Base-by-base conservation (phyloP, 1,284 basidiomycete species). In the Tilletia indica region DNA sequence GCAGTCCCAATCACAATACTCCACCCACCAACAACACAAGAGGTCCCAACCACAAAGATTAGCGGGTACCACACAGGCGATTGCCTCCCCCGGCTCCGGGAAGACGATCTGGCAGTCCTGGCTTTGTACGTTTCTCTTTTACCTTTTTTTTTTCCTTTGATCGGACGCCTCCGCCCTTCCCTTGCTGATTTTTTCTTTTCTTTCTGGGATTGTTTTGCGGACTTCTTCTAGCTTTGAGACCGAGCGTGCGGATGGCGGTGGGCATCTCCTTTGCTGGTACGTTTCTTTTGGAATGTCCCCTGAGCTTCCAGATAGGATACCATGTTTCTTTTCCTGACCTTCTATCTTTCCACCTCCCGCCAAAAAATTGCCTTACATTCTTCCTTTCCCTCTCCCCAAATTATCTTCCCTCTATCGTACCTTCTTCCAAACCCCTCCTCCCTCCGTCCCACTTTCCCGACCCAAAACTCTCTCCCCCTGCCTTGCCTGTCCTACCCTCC, bases 31-130 rank as follows among this genome's bases (percentile, higher is more conserved):
- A n/a, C 48, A 49, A 49, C 48, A 49, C 48, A 49, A 12, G 12
- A n/a, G n/a, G 25, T 21, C 51, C 51, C 51, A 19, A 8, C 42
- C 42, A 14, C 42, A 45, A 45, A 45, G 42, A 45, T 45, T 45
- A 45, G 51, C 9, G n/a, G 51, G 12, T 8, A 31, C 25, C 9
- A 54, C 51, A 19, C 51, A 54, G 25, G 51, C 51, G 51, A 54
- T 54, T 54, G 51, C n/a, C 51, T n/a, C 51, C 25, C 25, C 51
- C 4, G 51, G 51, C 1, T 21, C 51, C 9, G n/a, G n/a, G 1
- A 54, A 54, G 51, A 54, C 51, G 51, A n/a, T 54, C 19, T 54
- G 51, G 51, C 51, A 54, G 25, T 54, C 51, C 6, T 54, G 51
- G 51, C 51, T 54, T 8, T 8, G 51, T 54, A n/a, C 11, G 51